These are phyloP conservation scores for Hypoxylon fuscum DNA, from an alignment of 495 filamentous ascomycete species.

Conservation along the genomic window DNA sequence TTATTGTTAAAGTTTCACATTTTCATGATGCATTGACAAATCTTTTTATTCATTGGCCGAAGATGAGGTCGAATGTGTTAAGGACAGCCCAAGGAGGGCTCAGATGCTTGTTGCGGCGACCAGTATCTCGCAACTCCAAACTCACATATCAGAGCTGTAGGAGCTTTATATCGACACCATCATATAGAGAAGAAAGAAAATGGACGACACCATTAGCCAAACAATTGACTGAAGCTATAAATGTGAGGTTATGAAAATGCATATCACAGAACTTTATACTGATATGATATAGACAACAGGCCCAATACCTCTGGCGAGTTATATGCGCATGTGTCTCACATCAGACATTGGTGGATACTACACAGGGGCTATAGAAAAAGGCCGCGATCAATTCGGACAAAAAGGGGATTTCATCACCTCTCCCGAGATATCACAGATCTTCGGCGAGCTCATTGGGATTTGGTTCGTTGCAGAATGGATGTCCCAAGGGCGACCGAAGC, in stretches of 20 bases:
- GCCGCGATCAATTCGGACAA: slow-evolving; percentile 83
- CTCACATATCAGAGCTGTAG: slow-evolving; percentile 31
- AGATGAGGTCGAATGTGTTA: slow-evolving; percentile 39
- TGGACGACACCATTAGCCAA: slow-evolving; percentile 95
- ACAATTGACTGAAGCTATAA: slow-evolving; percentile 82
- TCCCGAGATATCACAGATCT: slow-evolving; percentile 96
- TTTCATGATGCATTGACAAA: slow-evolving; percentile 17
- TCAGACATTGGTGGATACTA: slow-evolving; percentile 94
- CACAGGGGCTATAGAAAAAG: slow-evolving; percentile 70
- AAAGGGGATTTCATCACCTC: slow-evolving; percentile 96
- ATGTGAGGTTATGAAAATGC: slow-evolving; percentile 56
- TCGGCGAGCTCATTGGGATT: slow-evolving; percentile 91
- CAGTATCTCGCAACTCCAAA: slow-evolving; percentile 13
- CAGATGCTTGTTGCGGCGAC: slow-evolving; percentile 25
- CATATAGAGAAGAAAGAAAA: slow-evolving; percentile 58
- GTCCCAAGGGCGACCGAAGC: slow-evolving; percentile 75
- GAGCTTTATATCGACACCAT: slow-evolving; percentile 41
- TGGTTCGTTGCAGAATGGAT: slow-evolving; percentile 98
- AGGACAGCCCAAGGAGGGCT: slow-evolving; percentile 35
- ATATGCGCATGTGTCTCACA: slow-evolving; percentile 98
- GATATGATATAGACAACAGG: slow-evolving; percentile 70
- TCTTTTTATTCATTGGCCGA: slow-evolving; percentile 1
- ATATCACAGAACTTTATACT: slow-evolving; percentile 1
- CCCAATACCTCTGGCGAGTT: slow-evolving; percentile 88
- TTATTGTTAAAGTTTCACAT: not conserved